Base-by-base conservation (phyloP, 345 rosid species). In the Arabidopsis thaliana region DNA sequence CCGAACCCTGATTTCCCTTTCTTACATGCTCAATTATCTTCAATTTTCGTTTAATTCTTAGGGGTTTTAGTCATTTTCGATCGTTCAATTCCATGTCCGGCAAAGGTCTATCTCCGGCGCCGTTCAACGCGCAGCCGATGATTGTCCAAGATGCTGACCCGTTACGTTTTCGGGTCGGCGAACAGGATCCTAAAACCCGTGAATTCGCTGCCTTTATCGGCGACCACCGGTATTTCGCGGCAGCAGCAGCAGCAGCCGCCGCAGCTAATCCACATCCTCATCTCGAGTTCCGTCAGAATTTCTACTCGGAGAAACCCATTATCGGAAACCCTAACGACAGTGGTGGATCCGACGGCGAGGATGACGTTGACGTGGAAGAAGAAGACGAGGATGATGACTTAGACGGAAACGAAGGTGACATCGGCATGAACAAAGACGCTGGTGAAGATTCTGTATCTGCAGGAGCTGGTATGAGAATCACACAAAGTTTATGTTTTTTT, bases 101-200 rank as follows among this genome's bases (percentile, higher is more conserved):
- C 5, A 78, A 78, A 59, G 81, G 62, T 0, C 52, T 72, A 1
- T 67, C 78, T 67, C 53, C 73, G 59, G 40, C 76, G 51, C 30
- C 73, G 34, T 78, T 65, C 34, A 65, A 16, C 34, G 46, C 73
- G 6, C 69, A 57, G 25, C 77, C 81, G 68, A 59, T 79, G 56
- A 46, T 57, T 13, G 69, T 78, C 14, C 82, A 78, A 73, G 82
- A 79, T 28, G 81, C 77, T 61, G 78, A 78, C 78, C 81, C 81
- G 4, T 78, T 78, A 51, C 81, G 81, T 51, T 78, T 72, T 58
- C 78, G 78, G 58, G 81, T 78, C 68, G 78, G 78, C 2, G 81
- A 78, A 16, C 73, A 32, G 1, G 81, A 73, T 22, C 78, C 81
- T 23, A 72, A 72, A 78, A 78, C 81, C 42, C 81, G 81, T 16